Percentiles rank a stretch among this genome's conserved stretches.
phyloP scores from a whole-genome alignment of 305 asterid species.

The Striga hermonthica region DNA sequence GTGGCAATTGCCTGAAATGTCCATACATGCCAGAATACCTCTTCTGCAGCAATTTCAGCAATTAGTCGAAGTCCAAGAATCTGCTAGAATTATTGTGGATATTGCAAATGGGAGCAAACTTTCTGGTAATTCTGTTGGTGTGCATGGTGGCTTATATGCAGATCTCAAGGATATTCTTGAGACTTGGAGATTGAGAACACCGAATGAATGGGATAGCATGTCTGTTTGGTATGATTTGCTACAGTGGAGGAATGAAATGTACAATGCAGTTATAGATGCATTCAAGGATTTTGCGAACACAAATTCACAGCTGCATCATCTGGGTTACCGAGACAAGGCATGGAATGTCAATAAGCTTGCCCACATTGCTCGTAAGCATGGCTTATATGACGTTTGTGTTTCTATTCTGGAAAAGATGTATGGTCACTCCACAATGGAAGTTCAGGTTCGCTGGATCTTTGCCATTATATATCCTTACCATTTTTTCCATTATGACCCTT shows the following conservation, averaged over 20 bases:
- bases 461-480: constrained; percentile 15
- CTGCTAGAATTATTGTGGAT: constrained; percentile 87
- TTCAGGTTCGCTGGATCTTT: constrained; percentile 58
- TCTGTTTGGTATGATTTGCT: constrained; percentile 98
- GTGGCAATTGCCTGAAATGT: constrained; percentile 99
- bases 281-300: constrained; percentile 83
- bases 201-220: constrained; percentile 99
- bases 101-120: constrained; percentile 87
- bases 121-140: constrained; percentile 83
- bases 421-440: constrained; percentile 99
- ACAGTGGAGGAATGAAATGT: constrained; percentile 99
- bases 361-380: constrained; percentile 93
- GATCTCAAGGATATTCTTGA: constrained; percentile 99
- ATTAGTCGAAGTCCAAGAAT: constrained; percentile 98
- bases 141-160: constrained; percentile 78
- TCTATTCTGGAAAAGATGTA: constrained; percentile 93
- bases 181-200: constrained; percentile 98
- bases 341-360: constrained; percentile 99
- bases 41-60: constrained; percentile 99
- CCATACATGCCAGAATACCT: constrained; percentile 90
- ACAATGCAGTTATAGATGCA: constrained; percentile 94
- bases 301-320: constrained; percentile 90
- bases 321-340: constrained; percentile 99
- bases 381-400: constrained; percentile 92
- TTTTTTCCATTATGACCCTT: neutral